phyloP scores from a whole-genome alignment of 169 alveolate genomes.

The Plasmodium knowlesi region DNA sequence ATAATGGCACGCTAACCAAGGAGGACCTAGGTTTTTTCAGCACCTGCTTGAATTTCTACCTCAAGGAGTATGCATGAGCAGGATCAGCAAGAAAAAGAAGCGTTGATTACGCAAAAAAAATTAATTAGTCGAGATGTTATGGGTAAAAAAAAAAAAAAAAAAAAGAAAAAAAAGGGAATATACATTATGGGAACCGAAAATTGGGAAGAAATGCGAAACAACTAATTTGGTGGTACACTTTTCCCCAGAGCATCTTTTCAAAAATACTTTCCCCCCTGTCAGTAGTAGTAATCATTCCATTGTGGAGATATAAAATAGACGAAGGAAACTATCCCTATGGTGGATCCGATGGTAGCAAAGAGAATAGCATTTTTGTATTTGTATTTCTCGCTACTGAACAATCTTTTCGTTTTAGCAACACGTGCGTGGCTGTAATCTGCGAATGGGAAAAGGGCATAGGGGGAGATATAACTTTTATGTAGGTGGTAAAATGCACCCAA shows the following conservation, averaged over 20 bases:
- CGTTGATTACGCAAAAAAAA: background rate
- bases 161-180: background rate
- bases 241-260: background rate
- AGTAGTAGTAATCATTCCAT: slow-evolving; percentile 34
- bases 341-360: slow-evolving; percentile 39
- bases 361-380: slow-evolving; percentile 18
- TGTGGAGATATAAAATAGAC: slow-evolving; percentile 48
- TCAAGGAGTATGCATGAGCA: slow-evolving; percentile 17
- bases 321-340: slow-evolving; percentile 35
- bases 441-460: background rate
- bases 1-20: slow-evolving; percentile 53
- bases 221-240: background rate
- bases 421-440: slow-evolving; percentile 38
- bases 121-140: background rate
- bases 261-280: background rate
- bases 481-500: background rate
- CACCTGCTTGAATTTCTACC: slow-evolving; percentile 26
- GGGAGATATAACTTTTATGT: background rate
- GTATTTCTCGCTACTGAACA: slow-evolving; percentile 16
- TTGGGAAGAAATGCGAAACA: background rate
- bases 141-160: background rate
- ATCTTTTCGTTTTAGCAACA: slow-evolving; percentile 20
- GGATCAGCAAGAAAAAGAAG: background rate
- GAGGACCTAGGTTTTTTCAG: slow-evolving; percentile 31
- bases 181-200: background rate